Base-by-base conservation (phyloP, 2,329 filamentous ascomycete genomes). In the Pseudogymnoascus sp. region DNA sequence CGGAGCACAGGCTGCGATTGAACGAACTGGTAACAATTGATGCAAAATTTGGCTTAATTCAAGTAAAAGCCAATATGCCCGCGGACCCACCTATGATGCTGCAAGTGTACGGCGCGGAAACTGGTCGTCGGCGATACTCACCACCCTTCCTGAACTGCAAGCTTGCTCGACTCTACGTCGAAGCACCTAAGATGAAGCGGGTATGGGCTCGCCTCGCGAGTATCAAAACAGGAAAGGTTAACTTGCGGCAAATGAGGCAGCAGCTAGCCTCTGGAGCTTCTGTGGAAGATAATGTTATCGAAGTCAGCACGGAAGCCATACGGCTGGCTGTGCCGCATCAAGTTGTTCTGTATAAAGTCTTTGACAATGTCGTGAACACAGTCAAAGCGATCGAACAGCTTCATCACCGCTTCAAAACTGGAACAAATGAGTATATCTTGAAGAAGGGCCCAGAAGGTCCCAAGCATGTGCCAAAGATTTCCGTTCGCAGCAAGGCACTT, bases 361-460 rank as follows among this genome's bases (percentile, higher is more conserved):
- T 93, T n/a, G 94, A 99, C 76, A 99, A 97, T 70, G 79, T 95
- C 60, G 85, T 90, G 68, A 99, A 97, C 69, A 86, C 90, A 0
- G 77, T 90, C 67, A 99, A 99, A 75, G 89, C 92, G 1, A 85
- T 89, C 14, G 83, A 93, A 71, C 94, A 99, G 71, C 82, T 99
- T n/a, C 90, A 95, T 66, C 91, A 97, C 75, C 87, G 93, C 9
- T 96, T 97, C 78, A 86, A 85, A 72, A 96, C 91, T 0, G 89
- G 90, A 0, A 91, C 88, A 0, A 90, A 93, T 67, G 91, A 96
- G 65, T 96, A 96, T 72, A 88, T 96, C 36, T 80, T 96, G 2
- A 86, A 89, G 14, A 97, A 96, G 75, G 82, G 83, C 8, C 91
- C 94, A 0, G 91, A 96, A 74, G 87, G 83, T 0, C 91, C 95